Evolutionary conservation across 2,329 filamentous ascomycete species (phyloP).

Genomic region (Colletotrichum cordylinicola): DNA sequence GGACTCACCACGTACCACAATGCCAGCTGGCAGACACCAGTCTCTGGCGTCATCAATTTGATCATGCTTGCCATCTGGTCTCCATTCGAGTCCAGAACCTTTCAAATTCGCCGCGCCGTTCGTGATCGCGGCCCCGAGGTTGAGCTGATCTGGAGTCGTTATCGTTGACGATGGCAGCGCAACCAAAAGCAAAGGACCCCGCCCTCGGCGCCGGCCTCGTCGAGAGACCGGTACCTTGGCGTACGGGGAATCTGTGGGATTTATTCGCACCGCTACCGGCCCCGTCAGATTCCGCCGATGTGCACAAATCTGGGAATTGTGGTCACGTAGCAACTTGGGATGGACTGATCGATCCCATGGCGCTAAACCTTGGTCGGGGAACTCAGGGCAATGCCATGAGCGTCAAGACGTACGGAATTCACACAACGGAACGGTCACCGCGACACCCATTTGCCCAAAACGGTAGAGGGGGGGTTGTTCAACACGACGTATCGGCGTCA

Average conservation of each 20-base stretch:
- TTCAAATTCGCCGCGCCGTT: neutral
- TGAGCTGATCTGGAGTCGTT: neutral
- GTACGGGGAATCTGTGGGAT: neutral
- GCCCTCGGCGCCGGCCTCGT: conserved; percentile 12
- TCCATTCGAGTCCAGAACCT: neutral
- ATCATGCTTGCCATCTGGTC: conserved; percentile 4
- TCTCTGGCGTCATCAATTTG: conserved; percentile 12
- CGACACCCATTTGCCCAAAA: neutral
- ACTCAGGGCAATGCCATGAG: neutral
- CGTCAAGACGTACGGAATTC: neutral
- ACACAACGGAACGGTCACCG: neutral
- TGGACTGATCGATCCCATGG: neutral
- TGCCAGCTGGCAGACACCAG: neutral
- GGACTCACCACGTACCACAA: neutral
- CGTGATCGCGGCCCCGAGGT: neutral
- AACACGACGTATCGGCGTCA: neutral
- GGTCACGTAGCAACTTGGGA: neutral
- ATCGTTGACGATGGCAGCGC: neutral
- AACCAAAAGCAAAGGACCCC: neutral
- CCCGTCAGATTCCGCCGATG: conserved; percentile 2
- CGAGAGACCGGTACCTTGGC: conserved; percentile 1
- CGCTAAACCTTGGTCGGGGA: neutral
- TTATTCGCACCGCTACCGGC: conserved; percentile 3
- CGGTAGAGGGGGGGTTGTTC: neutral
- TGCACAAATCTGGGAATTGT: neutral